Percentiles rank a stretch among this genome's conserved stretches.
Evolutionary conservation across 2,329 filamentous ascomycete species (phyloP).

Genomic region (Shiraia sp.): DNA sequence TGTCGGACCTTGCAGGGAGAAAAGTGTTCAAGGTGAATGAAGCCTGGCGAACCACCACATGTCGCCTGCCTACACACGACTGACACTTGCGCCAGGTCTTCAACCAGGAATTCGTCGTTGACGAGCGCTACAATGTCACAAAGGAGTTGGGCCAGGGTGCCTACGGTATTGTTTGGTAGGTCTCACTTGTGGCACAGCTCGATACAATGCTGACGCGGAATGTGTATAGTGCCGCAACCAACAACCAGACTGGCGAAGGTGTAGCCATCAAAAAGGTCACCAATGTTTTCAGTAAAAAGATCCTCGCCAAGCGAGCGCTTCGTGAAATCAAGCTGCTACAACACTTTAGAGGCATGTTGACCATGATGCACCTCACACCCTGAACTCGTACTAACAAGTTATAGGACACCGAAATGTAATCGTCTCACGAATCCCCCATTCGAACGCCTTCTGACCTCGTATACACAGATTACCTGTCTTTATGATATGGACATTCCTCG

Average conservation of each 20-base stretch:
- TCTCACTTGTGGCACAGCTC: conserved; percentile 3
- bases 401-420: conserved; percentile 53
- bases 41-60: not conserved
- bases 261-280: conserved; percentile 99
- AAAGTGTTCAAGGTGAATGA: conserved; percentile 61
- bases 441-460: conserved; percentile 40
- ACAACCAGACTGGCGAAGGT: conserved; percentile 86
- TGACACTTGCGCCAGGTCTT: conserved; percentile 61
- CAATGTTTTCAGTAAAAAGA: conserved; percentile 99
- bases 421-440: conserved; percentile 1
- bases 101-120: conserved; percentile 98
- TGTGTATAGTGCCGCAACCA: conserved; percentile 77
- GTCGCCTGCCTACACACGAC: not conserved
- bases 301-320: conserved; percentile 94
- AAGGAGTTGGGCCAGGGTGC: conserved; percentile 98
- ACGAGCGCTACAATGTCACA: conserved; percentile 96
- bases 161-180: conserved; percentile 97
- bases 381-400: conserved; percentile 24
- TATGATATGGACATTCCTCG: conserved; percentile 99
- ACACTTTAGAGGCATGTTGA: conserved; percentile 72
- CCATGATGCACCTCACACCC: not conserved
- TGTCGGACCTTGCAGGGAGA: conserved; percentile 67
- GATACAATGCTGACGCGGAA: conserved; percentile 20
- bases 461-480: conserved; percentile 85
- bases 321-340: conserved; percentile 98